A percentile compares a stretch with the other conserved stretches of the same genome.
Conservation (phyloP, 306 rosid species). For the Ormosia emarginata region DNA sequence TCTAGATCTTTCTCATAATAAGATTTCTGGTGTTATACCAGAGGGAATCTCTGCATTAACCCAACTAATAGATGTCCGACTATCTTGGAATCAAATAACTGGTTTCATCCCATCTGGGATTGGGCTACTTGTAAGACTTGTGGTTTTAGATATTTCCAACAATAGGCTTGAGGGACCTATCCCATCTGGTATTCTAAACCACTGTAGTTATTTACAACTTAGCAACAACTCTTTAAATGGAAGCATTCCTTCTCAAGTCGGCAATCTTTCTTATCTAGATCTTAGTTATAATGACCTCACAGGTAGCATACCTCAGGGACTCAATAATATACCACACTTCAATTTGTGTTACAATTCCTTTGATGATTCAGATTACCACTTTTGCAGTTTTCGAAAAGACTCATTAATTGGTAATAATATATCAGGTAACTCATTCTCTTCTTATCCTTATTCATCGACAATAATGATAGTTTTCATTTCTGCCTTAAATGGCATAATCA, state of each 20-base stretch:
- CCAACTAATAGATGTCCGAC: too few species aligned
- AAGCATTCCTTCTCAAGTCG: neutral
- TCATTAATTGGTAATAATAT: neutral
- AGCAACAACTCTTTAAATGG: neutral
- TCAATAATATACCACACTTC: neutral
- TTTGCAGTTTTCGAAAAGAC: neutral
- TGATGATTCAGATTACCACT: neutral
- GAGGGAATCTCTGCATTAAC: too few species aligned
- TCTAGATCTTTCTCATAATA: too few species aligned
- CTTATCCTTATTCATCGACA: too few species aligned
- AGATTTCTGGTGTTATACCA: too few species aligned
- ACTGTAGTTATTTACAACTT: neutral
- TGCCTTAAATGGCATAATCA: too few species aligned
- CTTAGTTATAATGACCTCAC: neutral
- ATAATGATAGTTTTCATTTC: too few species aligned
- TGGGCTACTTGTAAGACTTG: neutral
- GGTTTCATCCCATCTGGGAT: neutral
- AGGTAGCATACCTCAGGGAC: neutral
- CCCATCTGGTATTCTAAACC: neutral
- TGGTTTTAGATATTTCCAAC: slow-evolving; percentile 5
- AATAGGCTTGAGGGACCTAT: slow-evolving; percentile 14
- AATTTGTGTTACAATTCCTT: neutral
- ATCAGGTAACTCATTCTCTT: neutral
- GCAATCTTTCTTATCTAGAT: neutral
- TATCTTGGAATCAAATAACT: too few species aligned